A percentile compares a stretch with the other conserved stretches of the same genome.
phyloP scores from a whole-genome alignment of 2,329 filamentous ascomycete genomes.

The Trichophyton benhamiae region DNA sequence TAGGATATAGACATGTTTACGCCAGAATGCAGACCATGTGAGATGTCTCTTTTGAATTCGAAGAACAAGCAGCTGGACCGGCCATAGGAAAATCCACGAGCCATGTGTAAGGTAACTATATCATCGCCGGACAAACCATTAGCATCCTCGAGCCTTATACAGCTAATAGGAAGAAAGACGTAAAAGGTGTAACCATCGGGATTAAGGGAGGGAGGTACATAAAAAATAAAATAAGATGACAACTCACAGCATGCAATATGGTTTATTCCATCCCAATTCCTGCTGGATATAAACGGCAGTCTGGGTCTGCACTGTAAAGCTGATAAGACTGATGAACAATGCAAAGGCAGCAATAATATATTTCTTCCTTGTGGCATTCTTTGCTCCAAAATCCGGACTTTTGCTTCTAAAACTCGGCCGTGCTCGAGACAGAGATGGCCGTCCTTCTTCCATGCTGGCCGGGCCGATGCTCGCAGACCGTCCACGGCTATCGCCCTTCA shows the following conservation, averaged over 20 bases:
- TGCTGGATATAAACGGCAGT: conserved; percentile 91
- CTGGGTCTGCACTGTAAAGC: conserved; percentile 90
- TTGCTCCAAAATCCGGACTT: conserved; percentile 56
- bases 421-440: conserved; percentile 35
- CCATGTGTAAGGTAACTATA: conserved; percentile 74
- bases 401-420: conserved; percentile 60
- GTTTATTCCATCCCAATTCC: conserved; percentile 86
- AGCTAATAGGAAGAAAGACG: neutral
- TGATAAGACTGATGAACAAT: conserved; percentile 66
- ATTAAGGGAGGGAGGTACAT: conserved; percentile 14
- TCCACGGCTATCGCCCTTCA: conserved; percentile 36
- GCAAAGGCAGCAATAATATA: conserved; percentile 83
- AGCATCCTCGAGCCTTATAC: neutral
- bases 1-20: conserved; percentile 52
- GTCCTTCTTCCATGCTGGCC: conserved; percentile 23
- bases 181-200: neutral
- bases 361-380: conserved; percentile 59
- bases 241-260: conserved; percentile 92
- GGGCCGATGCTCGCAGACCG: conserved; percentile 24
- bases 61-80: conserved; percentile 65
- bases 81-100: conserved; percentile 86
- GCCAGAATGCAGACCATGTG: conserved; percentile 79
- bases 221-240: neutral
- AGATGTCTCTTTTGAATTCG: conserved; percentile 65
- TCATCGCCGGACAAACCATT: conserved; percentile 4